Percentiles rank a stretch among this genome's conserved stretches.
Evolutionary conservation across 2,329 filamentous ascomycete genomes (phyloP).

Genomic region (Trichoderma koningiopsis): DNA sequence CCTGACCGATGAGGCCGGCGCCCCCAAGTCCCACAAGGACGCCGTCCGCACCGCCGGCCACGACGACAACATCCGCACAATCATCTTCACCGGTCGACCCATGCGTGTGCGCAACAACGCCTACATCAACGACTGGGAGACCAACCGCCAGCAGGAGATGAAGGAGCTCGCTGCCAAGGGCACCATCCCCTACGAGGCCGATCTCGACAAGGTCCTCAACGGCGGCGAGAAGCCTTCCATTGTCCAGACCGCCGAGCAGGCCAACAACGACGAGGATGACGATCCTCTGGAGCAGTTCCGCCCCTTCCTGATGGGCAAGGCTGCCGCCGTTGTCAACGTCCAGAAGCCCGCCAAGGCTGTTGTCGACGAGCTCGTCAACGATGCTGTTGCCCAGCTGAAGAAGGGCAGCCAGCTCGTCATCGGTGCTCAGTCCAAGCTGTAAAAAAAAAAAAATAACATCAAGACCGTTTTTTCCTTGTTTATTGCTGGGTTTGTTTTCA

Average conservation of each 20-base stretch:
- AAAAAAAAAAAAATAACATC: conserved; percentile 37
- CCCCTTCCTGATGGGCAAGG: conserved; percentile 96
- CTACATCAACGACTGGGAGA: conserved; percentile 96
- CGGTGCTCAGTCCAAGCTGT: conserved; percentile 61
- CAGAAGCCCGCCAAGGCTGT: conserved; percentile 88
- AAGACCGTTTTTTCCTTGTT: conserved; percentile 18
- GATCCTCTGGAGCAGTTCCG: conserved; percentile 89
- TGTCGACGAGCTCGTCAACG: conserved; percentile 88
- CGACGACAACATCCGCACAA: conserved; percentile 94
- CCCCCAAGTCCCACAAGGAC: conserved; percentile 91
- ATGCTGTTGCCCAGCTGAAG: conserved; percentile 72
- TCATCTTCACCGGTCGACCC: conserved; percentile 97
- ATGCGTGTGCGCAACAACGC: conserved; percentile 90
- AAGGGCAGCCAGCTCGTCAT: conserved; percentile 66
- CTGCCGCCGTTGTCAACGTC: conserved; percentile 89
- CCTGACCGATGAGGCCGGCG: conserved; percentile 89
- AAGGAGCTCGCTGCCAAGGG: conserved; percentile 89
- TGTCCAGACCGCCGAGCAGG: conserved; percentile 56
- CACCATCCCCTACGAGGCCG: conserved; percentile 88
- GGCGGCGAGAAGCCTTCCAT: conserved; percentile 63
- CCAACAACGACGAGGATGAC: conserved; percentile 72
- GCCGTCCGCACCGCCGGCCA: conserved; percentile 88
- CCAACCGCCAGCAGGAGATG: conserved; percentile 86
- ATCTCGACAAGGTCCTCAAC: conserved; percentile 77
- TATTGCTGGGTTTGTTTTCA: conserved; percentile 12